phyloP scores from a whole-genome alignment of 2,329 filamentous ascomycete species.

The Bipolaris victoriae region DNA sequence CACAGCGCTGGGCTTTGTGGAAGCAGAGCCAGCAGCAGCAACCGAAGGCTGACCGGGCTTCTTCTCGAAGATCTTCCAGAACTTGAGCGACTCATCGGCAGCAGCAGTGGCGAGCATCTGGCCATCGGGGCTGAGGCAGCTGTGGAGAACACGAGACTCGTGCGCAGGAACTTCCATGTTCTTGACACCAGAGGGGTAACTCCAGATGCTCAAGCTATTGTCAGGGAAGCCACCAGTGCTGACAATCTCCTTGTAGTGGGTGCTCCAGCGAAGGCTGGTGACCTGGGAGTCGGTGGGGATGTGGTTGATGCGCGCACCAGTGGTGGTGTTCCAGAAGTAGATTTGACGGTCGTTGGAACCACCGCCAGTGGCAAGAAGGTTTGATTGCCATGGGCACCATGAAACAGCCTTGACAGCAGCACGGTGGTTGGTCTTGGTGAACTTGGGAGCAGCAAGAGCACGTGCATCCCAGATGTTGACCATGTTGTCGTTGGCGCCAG shows the following conservation, averaged over 20 bases:
- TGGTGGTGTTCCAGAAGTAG: slow-evolving; percentile 99
- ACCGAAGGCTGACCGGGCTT: slow-evolving; percentile 77
- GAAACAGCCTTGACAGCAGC: slow-evolving; percentile 97
- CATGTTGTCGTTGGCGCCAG: slow-evolving; percentile 97
- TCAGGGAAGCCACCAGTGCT: slow-evolving; percentile 98
- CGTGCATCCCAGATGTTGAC: slow-evolving; percentile 99
- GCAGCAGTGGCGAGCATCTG: slow-evolving; percentile 97
- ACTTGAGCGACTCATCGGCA: slow-evolving; percentile 96
- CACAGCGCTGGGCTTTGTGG: slow-evolving; percentile 78
- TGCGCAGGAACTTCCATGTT: slow-evolving; percentile 98
- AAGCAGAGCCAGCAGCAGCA: slow-evolving; percentile 69
- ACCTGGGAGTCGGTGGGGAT: slow-evolving; percentile 98
- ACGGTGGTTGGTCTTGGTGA: slow-evolving; percentile 99
- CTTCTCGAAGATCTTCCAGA: slow-evolving; percentile 99
- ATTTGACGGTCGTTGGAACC: slow-evolving; percentile 97
- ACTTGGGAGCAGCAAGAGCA: slow-evolving; percentile 90
- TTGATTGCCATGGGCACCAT: slow-evolving; percentile 99
- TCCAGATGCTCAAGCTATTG: slow-evolving; percentile 99
- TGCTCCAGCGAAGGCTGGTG: slow-evolving; percentile 94
- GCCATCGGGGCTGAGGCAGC: slow-evolving; percentile 93
- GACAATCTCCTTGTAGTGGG: slow-evolving; percentile 96
- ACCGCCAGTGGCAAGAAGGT: slow-evolving; percentile 93
- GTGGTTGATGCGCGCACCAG: slow-evolving; percentile 96
- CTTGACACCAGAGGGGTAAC: slow-evolving; percentile 94
- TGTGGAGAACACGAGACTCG: slow-evolving; percentile 95